Base-by-base conservation (phyloP, 2,329 filamentous ascomycete species). In the Periglandula ipomoeae region DNA sequence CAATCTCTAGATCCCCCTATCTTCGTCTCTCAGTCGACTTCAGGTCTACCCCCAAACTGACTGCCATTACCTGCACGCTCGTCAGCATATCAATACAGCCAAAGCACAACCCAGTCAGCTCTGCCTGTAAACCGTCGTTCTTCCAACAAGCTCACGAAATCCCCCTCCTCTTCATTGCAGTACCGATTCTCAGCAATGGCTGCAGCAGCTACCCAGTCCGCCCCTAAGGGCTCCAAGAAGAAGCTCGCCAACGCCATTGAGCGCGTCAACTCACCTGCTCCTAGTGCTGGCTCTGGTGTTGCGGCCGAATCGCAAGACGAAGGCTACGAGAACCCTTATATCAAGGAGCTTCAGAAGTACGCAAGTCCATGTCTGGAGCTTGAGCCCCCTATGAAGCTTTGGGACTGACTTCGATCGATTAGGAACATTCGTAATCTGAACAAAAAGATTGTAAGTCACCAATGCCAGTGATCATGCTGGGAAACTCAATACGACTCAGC, bases 311-410 rank as follows among this genome's bases (percentile, higher is more conserved):
- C 73, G 51, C 67, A 70, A 45, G 82, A 87, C 50, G 80, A 80
- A 52, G 61, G 66, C 53, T 73, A 71, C 53, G 90, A 96, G 65
- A 89, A 80, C 60, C 74, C 82, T 35, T 89, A 91, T 70, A 78
- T 96, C 63, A 89, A 83, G 64, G 91, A 97, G 65, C 76, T 97
- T 44, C 82, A 91, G 63, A 96, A 95, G 90, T 95, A 72, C 22
- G 23, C 41, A 20, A 42, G 7, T 40, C 15, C 34, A 19, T 15
- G 8, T n/a, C 35, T 3, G 17, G 37, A 19, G 19, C n/a, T 41
- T 9, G 7, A 20, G 64, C 82, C 64, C 30, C 27, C 37, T 32
- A 6, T 27, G 20, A 27, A 22, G 19, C 20, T 13, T 17, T 20
- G 2, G 23, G 4, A 20, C 34, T 50, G 44, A 52, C 35, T 17